Conservation (phyloP, 345 rosid genomes). For the Psidium guajava region DNA sequence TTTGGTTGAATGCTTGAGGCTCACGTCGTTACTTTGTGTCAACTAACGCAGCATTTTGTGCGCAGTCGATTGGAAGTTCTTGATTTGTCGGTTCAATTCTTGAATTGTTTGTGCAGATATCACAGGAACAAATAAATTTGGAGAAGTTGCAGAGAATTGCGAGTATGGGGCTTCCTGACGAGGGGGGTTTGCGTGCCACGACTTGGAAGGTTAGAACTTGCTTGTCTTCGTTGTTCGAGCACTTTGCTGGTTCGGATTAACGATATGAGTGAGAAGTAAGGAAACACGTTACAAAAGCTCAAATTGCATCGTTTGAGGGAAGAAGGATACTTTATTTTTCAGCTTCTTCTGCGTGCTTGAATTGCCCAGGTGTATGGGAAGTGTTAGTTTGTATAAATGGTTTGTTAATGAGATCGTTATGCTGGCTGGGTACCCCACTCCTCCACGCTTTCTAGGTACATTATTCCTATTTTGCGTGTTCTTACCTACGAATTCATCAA, state of each 20-base stretch:
- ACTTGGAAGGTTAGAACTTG: constrained; percentile 47
- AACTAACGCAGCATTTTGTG: neutral
- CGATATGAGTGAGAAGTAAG: neutral
- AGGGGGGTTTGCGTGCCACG: constrained; percentile 47
- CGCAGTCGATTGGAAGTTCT: neutral
- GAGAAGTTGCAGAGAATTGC: constrained; percentile 52
- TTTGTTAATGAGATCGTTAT: neutral
- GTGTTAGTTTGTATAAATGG: neutral
- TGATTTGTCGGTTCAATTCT: neutral
- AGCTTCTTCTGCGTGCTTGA: neutral
- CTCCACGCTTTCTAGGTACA: neutral
- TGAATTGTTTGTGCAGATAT: constrained; percentile 19
- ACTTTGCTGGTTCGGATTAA: neutral
- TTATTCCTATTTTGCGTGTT: neutral
- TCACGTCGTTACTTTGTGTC: neutral
- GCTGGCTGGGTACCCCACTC: neutral
- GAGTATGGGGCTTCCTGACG: constrained; percentile 42
- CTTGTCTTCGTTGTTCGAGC: neutral
- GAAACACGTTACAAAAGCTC: neutral
- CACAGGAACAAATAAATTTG: constrained; percentile 49
- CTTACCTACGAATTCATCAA: neutral
- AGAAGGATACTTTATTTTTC: neutral
- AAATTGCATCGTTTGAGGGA: neutral
- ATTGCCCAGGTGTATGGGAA: neutral
- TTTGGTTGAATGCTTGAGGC: neutral